Conservation (phyloP, 768 basidiomycete genomes). For the Termitomyces sp. region DNA sequence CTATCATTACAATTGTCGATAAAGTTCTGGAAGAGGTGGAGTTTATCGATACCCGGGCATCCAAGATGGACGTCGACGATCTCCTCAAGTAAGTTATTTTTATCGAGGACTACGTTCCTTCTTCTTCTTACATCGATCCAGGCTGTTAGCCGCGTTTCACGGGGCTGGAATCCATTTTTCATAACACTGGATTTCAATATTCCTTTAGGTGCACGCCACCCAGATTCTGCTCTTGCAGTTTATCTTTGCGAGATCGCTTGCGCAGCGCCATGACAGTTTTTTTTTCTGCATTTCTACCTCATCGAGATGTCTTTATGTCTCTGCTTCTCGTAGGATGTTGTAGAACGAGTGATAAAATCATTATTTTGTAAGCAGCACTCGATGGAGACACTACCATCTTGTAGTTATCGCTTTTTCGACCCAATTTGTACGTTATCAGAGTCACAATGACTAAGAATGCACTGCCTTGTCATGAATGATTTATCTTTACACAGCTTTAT, state of each 20-base stretch:
- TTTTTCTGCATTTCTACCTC: not conserved
- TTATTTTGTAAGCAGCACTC: not conserved
- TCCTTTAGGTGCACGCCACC: not conserved
- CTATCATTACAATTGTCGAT: conserved; percentile 69
- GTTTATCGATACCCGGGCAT: conserved; percentile 71
- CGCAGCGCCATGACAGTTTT: not conserved
- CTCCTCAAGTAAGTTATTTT: conserved; percentile 64
- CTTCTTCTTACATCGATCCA: conserved; percentile 20
- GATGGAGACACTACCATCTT: not conserved
- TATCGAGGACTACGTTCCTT: not conserved
- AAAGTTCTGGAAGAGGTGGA: conserved; percentile 66
- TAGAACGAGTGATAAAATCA: conserved; percentile 3
- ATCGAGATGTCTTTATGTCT: not conserved
- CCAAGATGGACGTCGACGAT: conserved; percentile 93
- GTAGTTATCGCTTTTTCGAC: not conserved
- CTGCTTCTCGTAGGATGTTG: not conserved
- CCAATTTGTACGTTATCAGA: not conserved
- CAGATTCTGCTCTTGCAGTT: not conserved
- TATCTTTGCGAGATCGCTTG: not conserved
- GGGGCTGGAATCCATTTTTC: conserved; percentile 72
- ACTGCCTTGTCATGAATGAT: not conserved
- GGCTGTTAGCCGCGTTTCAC: conserved; percentile 68
- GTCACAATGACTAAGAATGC: too few species aligned
- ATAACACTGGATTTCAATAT: conserved; percentile 20
- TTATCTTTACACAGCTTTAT: too few species aligned